Evolutionary conservation across 2,329 filamentous ascomycete genomes (phyloP).

Genomic region (Blumeria graminis): DNA sequence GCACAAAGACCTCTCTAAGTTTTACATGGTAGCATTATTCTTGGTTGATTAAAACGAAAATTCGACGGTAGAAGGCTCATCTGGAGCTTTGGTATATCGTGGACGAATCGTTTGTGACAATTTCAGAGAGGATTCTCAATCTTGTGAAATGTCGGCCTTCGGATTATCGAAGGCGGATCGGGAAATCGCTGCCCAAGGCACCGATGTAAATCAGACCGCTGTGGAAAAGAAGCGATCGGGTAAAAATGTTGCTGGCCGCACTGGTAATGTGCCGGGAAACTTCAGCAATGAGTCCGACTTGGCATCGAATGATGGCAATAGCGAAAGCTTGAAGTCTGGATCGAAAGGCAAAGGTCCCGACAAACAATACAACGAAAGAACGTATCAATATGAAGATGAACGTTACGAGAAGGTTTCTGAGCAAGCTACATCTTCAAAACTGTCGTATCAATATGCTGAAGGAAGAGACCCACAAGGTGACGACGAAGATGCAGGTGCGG

Average conservation of each 20-base stretch:
- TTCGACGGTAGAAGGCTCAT: not conserved
- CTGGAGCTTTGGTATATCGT: not conserved
- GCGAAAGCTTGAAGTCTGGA: not conserved
- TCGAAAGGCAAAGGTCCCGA: not conserved
- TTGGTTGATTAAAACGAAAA: not conserved
- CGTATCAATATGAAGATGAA: not conserved
- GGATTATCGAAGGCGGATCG: not conserved
- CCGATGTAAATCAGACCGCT: not conserved
- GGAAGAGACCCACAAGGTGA: not conserved
- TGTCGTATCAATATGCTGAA: not conserved
- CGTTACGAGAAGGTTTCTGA: not conserved
- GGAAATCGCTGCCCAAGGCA: not conserved
- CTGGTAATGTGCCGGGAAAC: not conserved
- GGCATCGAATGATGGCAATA: not conserved
- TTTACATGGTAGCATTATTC: not conserved
- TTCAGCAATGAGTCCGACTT: not conserved
- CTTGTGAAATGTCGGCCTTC: not conserved
- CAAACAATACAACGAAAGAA: not conserved
- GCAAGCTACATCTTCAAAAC: not conserved
- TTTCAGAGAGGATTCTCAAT: not conserved
- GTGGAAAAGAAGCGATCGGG: not conserved
- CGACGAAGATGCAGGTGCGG: not conserved
- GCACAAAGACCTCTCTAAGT: no score
- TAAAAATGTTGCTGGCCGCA: not conserved
- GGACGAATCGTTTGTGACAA: not conserved